Conservation (phyloP, 2,329 filamentous ascomycete genomes). For the Pezicula carpinea region DNA sequence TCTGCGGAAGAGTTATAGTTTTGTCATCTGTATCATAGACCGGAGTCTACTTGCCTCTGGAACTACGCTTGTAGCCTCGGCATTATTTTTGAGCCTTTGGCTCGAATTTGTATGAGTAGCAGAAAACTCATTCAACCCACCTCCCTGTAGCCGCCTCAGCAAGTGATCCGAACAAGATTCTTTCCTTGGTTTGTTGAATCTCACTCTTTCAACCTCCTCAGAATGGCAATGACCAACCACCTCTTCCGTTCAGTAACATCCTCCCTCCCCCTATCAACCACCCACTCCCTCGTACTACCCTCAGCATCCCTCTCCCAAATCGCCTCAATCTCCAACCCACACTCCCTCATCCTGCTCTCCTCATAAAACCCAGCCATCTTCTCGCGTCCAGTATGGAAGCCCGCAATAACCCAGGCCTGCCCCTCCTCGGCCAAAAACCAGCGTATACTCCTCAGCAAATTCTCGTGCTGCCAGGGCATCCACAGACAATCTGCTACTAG, state of each 20-base stretch:
- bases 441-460: constrained; percentile 56
- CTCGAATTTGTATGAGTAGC: too few relatives aligned
- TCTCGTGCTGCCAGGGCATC: constrained; percentile 70
- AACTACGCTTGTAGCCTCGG: too few relatives aligned
- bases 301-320: constrained; percentile 68
- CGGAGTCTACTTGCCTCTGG: too few relatives aligned
- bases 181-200: background rate
- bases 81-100: too few relatives aligned
- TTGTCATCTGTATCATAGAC: too few relatives aligned
- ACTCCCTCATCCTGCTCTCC: constrained; percentile 36
- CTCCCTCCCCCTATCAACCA: constrained; percentile 54
- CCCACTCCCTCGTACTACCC: constrained; percentile 58
- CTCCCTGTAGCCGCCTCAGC: too few relatives aligned
- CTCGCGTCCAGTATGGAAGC: constrained; percentile 66
- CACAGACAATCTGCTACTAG: constrained; percentile 71
- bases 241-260: constrained; percentile 59
- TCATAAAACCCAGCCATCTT: constrained; percentile 65
- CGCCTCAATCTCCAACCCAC: constrained; percentile 54
- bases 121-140: too few relatives aligned
- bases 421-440: constrained; percentile 51
- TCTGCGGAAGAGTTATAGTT: too few relatives aligned
- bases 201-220: constrained; percentile 30
- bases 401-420: constrained; percentile 61
- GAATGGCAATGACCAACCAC: constrained; percentile 60
- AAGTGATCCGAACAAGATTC: background rate